Base-by-base conservation (phyloP, 108 stramenopile genomes). In the Thalassiosira profunda region DNA sequence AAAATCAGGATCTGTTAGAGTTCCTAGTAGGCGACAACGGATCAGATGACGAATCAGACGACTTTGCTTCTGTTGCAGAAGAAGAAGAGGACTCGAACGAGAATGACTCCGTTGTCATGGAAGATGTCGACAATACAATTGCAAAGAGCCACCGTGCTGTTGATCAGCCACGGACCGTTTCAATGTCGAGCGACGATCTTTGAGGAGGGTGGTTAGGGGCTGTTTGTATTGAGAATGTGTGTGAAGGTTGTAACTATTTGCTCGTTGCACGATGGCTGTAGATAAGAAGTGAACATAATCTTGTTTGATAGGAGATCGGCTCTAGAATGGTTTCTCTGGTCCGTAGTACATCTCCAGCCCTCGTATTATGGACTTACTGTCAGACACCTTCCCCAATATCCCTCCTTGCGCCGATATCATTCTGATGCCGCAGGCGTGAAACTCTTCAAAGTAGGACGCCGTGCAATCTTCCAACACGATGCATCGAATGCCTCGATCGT, bases 391-490 rank as follows among this genome's bases (percentile, higher is more conserved):
- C 10, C 90, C 90, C 58, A 91, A 83, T 7, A 91, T 82, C 1
- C 87, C 87, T 29, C 82, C 84, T 64, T 91, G 90, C 33, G 84
- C 82, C 17, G 68, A 51, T 48, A 91, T 72, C 90, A 91, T 91
- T 15, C 70, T 35, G 31, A 91, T 31, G 7, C 76, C 90, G 28
- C 69, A 58, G 1, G 26, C 31, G 42, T 91, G 90, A 54, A 91
- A 91, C 25, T 88, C 75, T 18, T 80, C 79, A 74, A 84, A 76
- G 71, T 84, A 92, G 10, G 88, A 89, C 31, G 83, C 86, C 47
- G 80, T 82, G 26, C 83, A 83, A 60, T 92, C 91, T 12, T 66
- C 52, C 7, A 88, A 63, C 3, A 80, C 77, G 35, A 92, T 63
- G 67, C 86, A 88, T 41, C 73, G 58, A 51, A 73, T 78, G 2